These are phyloP conservation scores for Phyllosticta citriasiana DNA, from an alignment of 2,329 filamentous ascomycete species.

Conservation along the genomic window DNA sequence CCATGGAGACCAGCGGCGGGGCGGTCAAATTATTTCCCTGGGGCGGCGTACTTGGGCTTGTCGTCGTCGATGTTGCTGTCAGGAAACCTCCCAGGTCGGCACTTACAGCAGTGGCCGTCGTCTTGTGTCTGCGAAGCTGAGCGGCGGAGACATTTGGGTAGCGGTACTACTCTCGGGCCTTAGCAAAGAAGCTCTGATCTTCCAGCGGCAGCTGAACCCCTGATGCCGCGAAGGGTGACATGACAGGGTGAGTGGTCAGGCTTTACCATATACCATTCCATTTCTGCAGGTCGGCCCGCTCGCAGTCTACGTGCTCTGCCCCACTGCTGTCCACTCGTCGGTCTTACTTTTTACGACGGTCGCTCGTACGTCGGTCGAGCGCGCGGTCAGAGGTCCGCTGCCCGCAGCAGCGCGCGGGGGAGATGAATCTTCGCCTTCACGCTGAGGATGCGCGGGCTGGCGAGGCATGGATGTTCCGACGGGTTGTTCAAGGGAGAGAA, in stretches of 20 bases:
- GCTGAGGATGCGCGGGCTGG: not conserved
- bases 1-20: constrained; percentile 21
- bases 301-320: constrained; percentile 6
- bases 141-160: constrained; percentile 10
- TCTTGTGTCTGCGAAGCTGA: constrained; percentile 4
- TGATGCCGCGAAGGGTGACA: constrained; percentile 1
- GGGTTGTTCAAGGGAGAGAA: not conserved
- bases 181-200: constrained; percentile 9
- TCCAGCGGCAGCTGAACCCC: constrained; percentile 5
- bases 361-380: constrained; percentile 6
- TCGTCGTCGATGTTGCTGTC: not conserved
- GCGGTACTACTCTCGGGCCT: constrained; percentile 10
- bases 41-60: constrained; percentile 4
- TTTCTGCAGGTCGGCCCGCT: constrained; percentile 9
- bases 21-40: constrained; percentile 5
- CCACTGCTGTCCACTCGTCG: constrained; percentile 3
- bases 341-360: constrained; percentile 8
- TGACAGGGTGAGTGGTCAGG: not conserved
- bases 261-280: constrained; percentile 12
- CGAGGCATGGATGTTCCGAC: constrained; percentile 6
- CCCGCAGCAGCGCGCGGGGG: constrained; percentile 1
- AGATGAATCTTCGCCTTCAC: not conserved
- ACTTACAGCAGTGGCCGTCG: constrained; percentile 1
- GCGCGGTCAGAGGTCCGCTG: constrained; percentile 3
- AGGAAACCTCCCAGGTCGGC: constrained; percentile 8